phyloP scores from a whole-genome alignment of 2,329 filamentous ascomycete genomes.

The Bisporella sp. region DNA sequence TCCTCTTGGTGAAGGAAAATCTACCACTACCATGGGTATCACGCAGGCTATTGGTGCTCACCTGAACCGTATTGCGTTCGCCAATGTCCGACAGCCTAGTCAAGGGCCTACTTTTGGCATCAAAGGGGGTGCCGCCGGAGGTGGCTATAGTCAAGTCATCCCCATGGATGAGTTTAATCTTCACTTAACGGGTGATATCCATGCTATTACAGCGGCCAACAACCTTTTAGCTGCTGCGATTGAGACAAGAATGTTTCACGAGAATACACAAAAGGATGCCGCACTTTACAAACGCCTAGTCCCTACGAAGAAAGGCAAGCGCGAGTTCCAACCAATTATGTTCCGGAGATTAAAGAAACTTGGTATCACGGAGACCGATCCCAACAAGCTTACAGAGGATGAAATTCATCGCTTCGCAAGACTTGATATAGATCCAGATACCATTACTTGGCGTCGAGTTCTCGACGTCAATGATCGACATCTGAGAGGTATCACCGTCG shows the following conservation, averaged over 20 bases:
- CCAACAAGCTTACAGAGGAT: conserved; percentile 81
- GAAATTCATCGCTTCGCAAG: conserved; percentile 86
- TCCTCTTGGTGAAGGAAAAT: conserved; percentile 94
- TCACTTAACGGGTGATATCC: conserved; percentile 94
- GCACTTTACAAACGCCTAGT: conserved; percentile 83
- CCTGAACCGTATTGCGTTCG: conserved; percentile 80
- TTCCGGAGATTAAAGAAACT: conserved; percentile 90
- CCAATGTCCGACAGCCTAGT: conserved; percentile 93
- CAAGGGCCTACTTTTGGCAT: conserved; percentile 98
- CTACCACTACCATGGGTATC: conserved; percentile 93
- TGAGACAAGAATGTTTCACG: conserved; percentile 97
- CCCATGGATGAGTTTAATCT: conserved; percentile 99
- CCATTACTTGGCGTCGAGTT: conserved; percentile 94
- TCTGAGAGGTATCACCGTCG: conserved; percentile 81
- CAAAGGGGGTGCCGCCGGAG: conserved; percentile 94
- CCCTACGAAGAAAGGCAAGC: conserved; percentile 82
- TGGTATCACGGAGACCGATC: conserved; percentile 91
- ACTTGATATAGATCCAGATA: conserved; percentile 91
- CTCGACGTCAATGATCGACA: conserved; percentile 97
- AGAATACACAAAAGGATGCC: conserved; percentile 87
- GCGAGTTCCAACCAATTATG: conserved; percentile 84
- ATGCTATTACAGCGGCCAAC: conserved; percentile 94
- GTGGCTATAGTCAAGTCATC: conserved; percentile 97
- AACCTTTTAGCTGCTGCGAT: conserved; percentile 94
- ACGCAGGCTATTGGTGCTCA: conserved; percentile 90